Evolutionary conservation across 2,329 filamentous ascomycete species (phyloP).

Genomic region (Didymella arachidicola): DNA sequence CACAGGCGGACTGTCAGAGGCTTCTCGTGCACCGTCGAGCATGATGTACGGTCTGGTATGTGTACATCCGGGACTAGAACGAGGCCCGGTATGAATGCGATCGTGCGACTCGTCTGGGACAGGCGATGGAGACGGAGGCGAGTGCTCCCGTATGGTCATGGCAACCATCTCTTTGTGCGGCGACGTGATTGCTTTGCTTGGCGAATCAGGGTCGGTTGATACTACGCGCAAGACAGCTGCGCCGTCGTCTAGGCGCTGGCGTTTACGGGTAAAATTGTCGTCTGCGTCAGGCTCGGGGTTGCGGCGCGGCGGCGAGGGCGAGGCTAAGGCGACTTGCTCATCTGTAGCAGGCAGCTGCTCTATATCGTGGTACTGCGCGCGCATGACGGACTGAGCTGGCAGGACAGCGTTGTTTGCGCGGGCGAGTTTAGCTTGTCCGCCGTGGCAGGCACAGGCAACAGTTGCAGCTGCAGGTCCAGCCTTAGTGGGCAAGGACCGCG

Average conservation of each 20-base stretch:
- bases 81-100: conserved; percentile 9
- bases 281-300: conserved; percentile 56
- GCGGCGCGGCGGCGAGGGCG: conserved; percentile 49
- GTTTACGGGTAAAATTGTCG: conserved; percentile 56
- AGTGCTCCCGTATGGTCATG: conserved; percentile 52
- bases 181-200: conserved; percentile 24
- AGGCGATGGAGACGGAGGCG: conserved; percentile 37
- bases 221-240: conserved; percentile 41
- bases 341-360: conserved; percentile 46
- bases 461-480: conserved; percentile 29
- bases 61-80: background rate
- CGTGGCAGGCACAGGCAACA: conserved; percentile 36
- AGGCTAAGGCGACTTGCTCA: conserved; percentile 36
- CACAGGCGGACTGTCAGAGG: conserved; percentile 43
- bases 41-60: conserved; percentile 21
- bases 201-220: conserved; percentile 36
- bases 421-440: conserved; percentile 26
- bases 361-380: conserved; percentile 42
- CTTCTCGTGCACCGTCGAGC: conserved; percentile 28
- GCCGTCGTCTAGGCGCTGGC: conserved; percentile 54
- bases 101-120: conserved; percentile 26
- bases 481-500: conserved; percentile 35
- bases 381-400: conserved; percentile 42
- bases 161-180: conserved; percentile 42
- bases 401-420: conserved; percentile 26